Evolutionary conservation across 1,139 yeast species (phyloP).

Genomic region (Yamadazyma atlantica): DNA sequence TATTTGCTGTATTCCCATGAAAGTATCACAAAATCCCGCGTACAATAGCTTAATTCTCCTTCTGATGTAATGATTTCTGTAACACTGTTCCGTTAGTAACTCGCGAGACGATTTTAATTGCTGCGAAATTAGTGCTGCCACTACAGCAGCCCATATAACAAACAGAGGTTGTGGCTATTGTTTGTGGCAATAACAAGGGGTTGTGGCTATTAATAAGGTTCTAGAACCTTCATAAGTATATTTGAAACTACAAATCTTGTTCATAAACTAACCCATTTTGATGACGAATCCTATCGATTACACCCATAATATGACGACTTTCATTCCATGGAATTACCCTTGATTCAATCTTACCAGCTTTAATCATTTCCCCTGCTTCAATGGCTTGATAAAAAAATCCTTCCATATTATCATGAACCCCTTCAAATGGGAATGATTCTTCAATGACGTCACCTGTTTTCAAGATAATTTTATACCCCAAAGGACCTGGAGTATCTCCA

Average conservation of each 20-base stretch:
- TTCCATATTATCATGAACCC: conserved; percentile 10
- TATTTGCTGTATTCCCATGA: not conserved
- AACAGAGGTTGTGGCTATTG: too few relatives aligned
- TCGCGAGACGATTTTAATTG: not conserved
- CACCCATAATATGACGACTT: conserved; percentile 37
- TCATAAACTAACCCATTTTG: conserved; percentile 42
- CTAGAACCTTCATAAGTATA: too few relatives aligned
- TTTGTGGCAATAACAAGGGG: too few relatives aligned
- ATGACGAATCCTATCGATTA: conserved; percentile 41
- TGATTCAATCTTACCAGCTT: conserved; percentile 32
- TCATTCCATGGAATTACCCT: conserved; percentile 40
- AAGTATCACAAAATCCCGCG: too few relatives aligned
- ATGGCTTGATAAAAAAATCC: conserved; percentile 55
- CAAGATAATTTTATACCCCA: conserved; percentile 19
- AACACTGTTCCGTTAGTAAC: not conserved
- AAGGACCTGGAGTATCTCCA: conserved; percentile 19
- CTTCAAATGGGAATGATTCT: conserved; percentile 25
- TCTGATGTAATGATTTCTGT: too few relatives aligned
- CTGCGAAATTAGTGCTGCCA: conserved; percentile 1
- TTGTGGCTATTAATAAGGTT: too few relatives aligned
- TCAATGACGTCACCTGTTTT: conserved; percentile 20
- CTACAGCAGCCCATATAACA: not conserved
- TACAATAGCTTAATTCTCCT: too few relatives aligned
- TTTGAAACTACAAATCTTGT: too few relatives aligned
- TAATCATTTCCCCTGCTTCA: conserved; percentile 42